Evolutionary conservation across 1,139 yeast genomes (phyloP), one percentile per base, ranked within the genome.

Genomic region (Nakaseomyces glabratus): DNA sequence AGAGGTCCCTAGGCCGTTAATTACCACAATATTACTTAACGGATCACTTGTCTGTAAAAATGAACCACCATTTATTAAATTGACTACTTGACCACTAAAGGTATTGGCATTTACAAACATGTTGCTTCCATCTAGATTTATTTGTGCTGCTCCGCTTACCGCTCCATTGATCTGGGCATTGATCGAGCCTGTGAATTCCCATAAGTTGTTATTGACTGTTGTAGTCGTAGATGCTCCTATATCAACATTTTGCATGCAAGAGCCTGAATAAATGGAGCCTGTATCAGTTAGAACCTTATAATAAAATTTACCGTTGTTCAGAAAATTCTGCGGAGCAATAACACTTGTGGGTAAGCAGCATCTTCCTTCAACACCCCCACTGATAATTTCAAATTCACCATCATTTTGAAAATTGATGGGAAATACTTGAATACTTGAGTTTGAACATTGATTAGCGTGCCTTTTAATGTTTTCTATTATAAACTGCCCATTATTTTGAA

Each of bases 401-500:
- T 24, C 28, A 10, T 24, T 24, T 24, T 24, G 7, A 14, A 24
- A 16, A 15, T 24, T 24, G 14, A 13, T 24, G 14, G 28, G 28
- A 15, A 15, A 24, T 15, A 24, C 8, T 24, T 24, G 20, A 24
- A 24, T 24, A 24, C 16, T 20, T 15, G 16, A 18, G n/a, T 24
- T 20, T 7, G 28, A 18, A 24, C 28, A 24, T 2, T 7, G 7
- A 7, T 18, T 9, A 15, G 28, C 7, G 11, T 20, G 14, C 10
- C 11, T 14, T 24, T 24, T 18, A 4, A 20, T 5, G 16, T 20
- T 24, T 24, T 24, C 19, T 4, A 24, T 24, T 8, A 24, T 2
- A 24, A 24, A 24, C 10, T 24, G 20, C 14, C 28, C 28, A 12
- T 24, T 24, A 8, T 18, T 24, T 15, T 24, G 28, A n/a, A 24